A percentile compares a stretch with the other conserved stretches of the same genome.
Evolutionary conservation across 306 rosid genomes (phyloP).

Genomic region (Castanea mollissima): DNA sequence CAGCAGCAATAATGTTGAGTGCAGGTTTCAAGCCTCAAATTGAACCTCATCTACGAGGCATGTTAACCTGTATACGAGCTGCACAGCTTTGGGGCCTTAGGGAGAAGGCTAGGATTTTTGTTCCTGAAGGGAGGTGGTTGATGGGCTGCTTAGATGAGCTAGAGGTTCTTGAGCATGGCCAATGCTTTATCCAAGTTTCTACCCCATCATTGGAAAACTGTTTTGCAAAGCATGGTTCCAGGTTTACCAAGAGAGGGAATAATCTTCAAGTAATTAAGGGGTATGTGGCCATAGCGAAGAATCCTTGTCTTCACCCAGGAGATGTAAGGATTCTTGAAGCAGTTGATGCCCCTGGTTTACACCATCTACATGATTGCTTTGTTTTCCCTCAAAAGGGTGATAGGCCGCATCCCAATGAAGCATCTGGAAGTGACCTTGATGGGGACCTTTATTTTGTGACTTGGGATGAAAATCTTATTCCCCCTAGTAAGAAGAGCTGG

Average conservation of each 20-base stretch:
- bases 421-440: constrained; percentile 97
- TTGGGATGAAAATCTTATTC: constrained; percentile 83
- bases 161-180: constrained; percentile 71
- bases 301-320: constrained; percentile 96
- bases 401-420: constrained; percentile 88
- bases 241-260: constrained; percentile 47
- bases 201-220: constrained; percentile 67
- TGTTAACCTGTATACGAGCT: constrained; percentile 70
- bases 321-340: constrained; percentile 84
- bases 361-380: constrained; percentile 78
- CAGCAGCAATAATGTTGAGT: constrained; percentile 88
- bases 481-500: constrained; percentile 84
- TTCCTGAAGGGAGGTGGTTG: constrained; percentile 78
- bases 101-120: constrained; percentile 85
- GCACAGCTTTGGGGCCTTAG: constrained; percentile 83
- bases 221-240: constrained; percentile 83
- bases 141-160: constrained; percentile 86
- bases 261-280: constrained; percentile 60
- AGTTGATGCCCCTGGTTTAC: constrained; percentile 71
- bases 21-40: constrained; percentile 77
- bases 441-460: constrained; percentile 93
- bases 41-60: constrained; percentile 91
- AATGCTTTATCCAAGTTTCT: constrained; percentile 81
- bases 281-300: constrained; percentile 68
- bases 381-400: constrained; percentile 91